Conservation (phyloP, 1,284 basidiomycete species). For the Marasmius tenuissimus region DNA sequence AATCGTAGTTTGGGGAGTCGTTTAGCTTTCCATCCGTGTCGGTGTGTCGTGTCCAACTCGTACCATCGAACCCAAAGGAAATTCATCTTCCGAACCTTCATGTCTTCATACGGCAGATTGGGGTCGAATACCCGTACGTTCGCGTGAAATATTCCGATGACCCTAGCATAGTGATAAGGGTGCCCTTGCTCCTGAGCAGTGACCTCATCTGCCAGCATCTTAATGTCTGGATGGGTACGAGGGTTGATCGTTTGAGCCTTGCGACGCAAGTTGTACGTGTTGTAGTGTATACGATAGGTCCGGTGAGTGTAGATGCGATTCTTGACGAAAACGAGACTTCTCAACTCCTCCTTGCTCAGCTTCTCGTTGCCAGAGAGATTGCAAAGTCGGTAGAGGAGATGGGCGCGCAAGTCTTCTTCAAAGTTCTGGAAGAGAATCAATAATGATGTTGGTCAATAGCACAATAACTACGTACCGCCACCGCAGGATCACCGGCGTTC, state of each 20-base stretch:
- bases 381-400: neutral
- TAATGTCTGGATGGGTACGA: neutral
- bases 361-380: neutral
- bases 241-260: neutral
- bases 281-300: slow-evolving; percentile 17
- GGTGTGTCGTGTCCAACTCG: slow-evolving; percentile 7
- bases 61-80: slow-evolving; percentile 32
- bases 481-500: no score
- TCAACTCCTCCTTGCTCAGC: slow-evolving; percentile 18
- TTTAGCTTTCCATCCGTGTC: slow-evolving; percentile 15
- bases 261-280: slow-evolving; percentile 20
- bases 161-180: neutral
- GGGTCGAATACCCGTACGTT: neutral
- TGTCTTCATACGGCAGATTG: slow-evolving; percentile 23
- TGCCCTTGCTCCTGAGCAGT: neutral
- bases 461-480: no score
- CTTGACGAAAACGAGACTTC: slow-evolving; percentile 14
- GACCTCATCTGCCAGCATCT: neutral
- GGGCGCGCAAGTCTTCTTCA: neutral
- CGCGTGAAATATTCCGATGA: neutral
- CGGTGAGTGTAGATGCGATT: slow-evolving; percentile 17
- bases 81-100: slow-evolving; percentile 13
- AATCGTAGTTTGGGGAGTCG: slow-evolving; percentile 22
- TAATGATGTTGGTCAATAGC: slow-evolving; percentile 1
- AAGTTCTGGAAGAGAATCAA: neutral